Conservation (phyloP, 352 stramenopile genomes). For the Globisporangium polare region DNA sequence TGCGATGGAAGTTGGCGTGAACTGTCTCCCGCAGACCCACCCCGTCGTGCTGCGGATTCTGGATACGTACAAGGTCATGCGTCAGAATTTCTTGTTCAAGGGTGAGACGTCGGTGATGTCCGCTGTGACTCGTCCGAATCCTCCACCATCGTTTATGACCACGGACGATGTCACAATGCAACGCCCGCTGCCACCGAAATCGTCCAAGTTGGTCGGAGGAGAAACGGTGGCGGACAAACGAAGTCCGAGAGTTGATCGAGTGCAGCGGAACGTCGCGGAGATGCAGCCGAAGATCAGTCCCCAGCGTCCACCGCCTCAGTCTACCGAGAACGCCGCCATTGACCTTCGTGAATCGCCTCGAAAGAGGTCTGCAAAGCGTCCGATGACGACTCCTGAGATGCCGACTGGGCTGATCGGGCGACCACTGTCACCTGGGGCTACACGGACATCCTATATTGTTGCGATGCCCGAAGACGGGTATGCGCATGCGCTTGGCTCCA, state of each 20-base stretch:
- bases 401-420: conserved; percentile 29
- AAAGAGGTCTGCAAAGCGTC: conserved; percentile 29
- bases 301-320: conserved; percentile 20
- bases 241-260: conserved; percentile 12
- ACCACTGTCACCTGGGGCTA: conserved; percentile 41
- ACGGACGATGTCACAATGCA: conserved; percentile 14
- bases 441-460: conserved; percentile 36
- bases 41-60: conserved; percentile 50
- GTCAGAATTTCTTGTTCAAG: conserved; percentile 57
- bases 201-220: conserved; percentile 7
- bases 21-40: conserved; percentile 45
- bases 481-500: conserved; percentile 36
- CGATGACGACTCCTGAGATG: conserved; percentile 34
- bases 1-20: conserved; percentile 60
- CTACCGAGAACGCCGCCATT: conserved; percentile 8
- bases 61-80: conserved; percentile 70
- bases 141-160: conserved; percentile 5
- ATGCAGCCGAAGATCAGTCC: conserved; percentile 5
- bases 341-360: conserved; percentile 29
- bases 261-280: conserved; percentile 3
- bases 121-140: conserved; percentile 4
- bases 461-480: conserved; percentile 42
- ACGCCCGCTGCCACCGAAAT: conserved; percentile 21
- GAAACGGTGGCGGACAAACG: background rate
- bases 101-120: background rate